Evolutionary conservation across 163 green algal species (phyloP).

Genomic region (Chloromonas sp.): DNA sequence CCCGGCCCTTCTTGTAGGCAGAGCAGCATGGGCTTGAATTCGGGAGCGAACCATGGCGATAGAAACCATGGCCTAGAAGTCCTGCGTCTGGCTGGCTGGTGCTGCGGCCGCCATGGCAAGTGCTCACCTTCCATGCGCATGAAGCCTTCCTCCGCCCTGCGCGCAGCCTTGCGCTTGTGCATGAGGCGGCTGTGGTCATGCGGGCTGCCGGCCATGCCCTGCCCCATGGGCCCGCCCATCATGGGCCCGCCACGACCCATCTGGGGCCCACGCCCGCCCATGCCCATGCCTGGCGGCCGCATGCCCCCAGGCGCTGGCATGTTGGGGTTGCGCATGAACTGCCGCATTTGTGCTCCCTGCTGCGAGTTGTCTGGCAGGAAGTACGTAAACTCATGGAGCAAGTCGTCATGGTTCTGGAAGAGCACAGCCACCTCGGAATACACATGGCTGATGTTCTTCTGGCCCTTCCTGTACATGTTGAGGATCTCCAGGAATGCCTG

Average conservation of each 20-base stretch:
- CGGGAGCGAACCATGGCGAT: too few relatives aligned
- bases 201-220: not conserved
- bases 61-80: too few relatives aligned
- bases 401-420: constrained; percentile 88
- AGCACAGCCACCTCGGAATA: constrained; percentile 95
- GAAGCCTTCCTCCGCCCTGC: constrained; percentile 26
- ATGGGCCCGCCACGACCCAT: not conserved
- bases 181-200: constrained; percentile 19
- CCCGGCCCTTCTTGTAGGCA: too few relatives aligned
- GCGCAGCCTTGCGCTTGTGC: constrained; percentile 40
- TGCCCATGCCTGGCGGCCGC: not conserved
- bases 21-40: too few relatives aligned
- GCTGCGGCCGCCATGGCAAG: constrained; percentile 23
- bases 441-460: constrained; percentile 93
- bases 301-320: not conserved
- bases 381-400: constrained; percentile 97
- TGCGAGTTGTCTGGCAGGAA: constrained; percentile 87
- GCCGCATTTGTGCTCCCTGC: constrained; percentile 7
- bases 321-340: not conserved
- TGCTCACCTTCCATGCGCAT: constrained; percentile 10
- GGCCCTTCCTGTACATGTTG: constrained; percentile 97
- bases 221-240: not conserved
- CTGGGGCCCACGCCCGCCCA: not conserved
- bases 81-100: too few relatives aligned
- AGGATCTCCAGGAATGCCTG: constrained; percentile 95